Evolutionary conservation across 305 asterid genomes (phyloP), one percentile per base, ranked within the genome.

Genomic region (Andrographis paniculata): DNA sequence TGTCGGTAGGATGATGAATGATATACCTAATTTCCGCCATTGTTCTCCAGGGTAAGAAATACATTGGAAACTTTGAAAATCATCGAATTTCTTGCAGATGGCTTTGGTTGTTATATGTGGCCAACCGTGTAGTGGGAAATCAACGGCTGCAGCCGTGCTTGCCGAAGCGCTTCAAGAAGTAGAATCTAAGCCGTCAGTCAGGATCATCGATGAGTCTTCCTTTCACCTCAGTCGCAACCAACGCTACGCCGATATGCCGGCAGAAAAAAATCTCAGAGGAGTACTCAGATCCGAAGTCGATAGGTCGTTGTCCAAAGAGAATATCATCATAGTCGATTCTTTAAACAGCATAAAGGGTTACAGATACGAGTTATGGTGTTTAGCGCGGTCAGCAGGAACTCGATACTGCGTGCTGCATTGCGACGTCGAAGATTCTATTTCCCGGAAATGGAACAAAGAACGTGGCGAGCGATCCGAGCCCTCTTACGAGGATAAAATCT

Each of bases 31-130:
- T n/a, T n/a, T n/a, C n/a, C n/a, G n/a, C n/a, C n/a, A n/a, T n/a
- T n/a, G n/a, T n/a, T n/a, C n/a, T n/a, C n/a, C n/a, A n/a, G n/a
- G n/a, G n/a, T n/a, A n/a, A n/a, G n/a, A n/a, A n/a, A n/a, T n/a
- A n/a, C n/a, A n/a, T n/a, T n/a, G n/a, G n/a, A n/a, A n/a, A n/a
- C n/a, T n/a, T n/a, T n/a, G n/a, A 14, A 24, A 23, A 41, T 13
- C n/a, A 15, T 35, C 21, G 17, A 35, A 23, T 47, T 50, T 59
- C 35, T 58, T 53, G 62, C 68, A 69, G 76, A 91, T 91, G 99
- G 99, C 99, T 48, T 71, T 91, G 67, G 99, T 91, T 28, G 94
- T 91, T 59, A 84, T 91, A 13, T 91, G 96, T 63, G 99, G 96
- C 31, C 99, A 91, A 48, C 99, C 96, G 17, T 75, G 94, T 62